Evolutionary conservation across 192 early-diverging fungal species (phyloP), one percentile per base, ranked within the genome.

Genomic region (Linnemannia zychae): DNA sequence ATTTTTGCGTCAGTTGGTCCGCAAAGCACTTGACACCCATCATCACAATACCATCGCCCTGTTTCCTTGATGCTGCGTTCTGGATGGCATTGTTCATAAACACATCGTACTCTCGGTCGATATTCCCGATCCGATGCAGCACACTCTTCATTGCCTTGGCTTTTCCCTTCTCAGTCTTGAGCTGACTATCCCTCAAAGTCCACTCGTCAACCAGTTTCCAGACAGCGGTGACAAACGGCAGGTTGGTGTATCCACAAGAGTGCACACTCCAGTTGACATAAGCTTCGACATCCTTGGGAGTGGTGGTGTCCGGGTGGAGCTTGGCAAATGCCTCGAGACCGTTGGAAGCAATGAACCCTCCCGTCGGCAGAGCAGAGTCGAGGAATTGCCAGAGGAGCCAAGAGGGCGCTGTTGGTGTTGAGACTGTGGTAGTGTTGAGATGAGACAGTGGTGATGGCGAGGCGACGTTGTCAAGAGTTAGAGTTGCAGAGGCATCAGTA

Each of bases 311-410:
- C 3, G 83, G 77, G 53, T 85, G 77, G 49, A 85, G 72, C 70
- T 97, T 96, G 57, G 92, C 80, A 53, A 95, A 94, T 3, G 96
- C 94, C 84, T 99, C 98, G 11, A 99, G 91, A 0, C 97, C 98
- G 12, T 93, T 92, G 13, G 97, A 98, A 24, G 97, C 94, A 24
- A 99, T 96, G 87, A 99, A 99, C 11, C 98, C 98, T 34, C 98
- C 97, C 0, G 96, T 97, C 1, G 98, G 98, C 13, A 99, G 91
- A 53, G 97, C 95, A 12, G 97, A 98, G 88, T 99, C 98, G 6
- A 96, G 92, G 24, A 99, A 90, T 76, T 96, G 91, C 88, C 93
- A 95, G 11, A 97, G 91, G 7, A 97, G 89, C 96, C 95, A 97
- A 24, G 83, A 85, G 6, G 83, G 83, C 0, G 78, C 57, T 17